A percentile compares a stretch with the other conserved stretches of the same genome.
Evolutionary conservation across 129 eudicot species (phyloP).

Genomic region (Solidago caesia): DNA sequence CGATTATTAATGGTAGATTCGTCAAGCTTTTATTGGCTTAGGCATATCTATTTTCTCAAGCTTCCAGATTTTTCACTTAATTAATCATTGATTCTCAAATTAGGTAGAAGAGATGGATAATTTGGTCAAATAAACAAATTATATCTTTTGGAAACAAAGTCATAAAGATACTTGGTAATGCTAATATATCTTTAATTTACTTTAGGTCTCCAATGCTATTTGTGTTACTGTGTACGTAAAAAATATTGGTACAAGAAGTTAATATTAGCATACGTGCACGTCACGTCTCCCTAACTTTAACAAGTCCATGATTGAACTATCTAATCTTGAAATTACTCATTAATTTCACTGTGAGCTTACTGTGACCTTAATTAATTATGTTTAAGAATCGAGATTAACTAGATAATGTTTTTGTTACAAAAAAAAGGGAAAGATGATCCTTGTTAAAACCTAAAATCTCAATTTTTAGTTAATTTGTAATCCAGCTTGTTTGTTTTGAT

Average conservation of each 20-base stretch:
- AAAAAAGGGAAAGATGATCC: too few relatives aligned
- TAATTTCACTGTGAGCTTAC: too few relatives aligned
- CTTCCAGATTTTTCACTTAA: constrained; percentile 8
- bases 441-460: too few relatives aligned
- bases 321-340: too few relatives aligned
- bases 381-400: too few relatives aligned
- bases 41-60: constrained; percentile 1
- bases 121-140: constrained; percentile 14
- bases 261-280: constrained; percentile 3
- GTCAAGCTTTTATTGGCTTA: constrained; percentile 29
- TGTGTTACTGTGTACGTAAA: constrained; percentile 8
- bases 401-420: too few relatives aligned
- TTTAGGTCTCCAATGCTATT: neutral
- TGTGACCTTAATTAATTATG: too few relatives aligned
- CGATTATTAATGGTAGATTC: constrained; percentile 10
- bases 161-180: constrained; percentile 1
- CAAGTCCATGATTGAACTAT: neutral
- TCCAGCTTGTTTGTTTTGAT: too few relatives aligned
- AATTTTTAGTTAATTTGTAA: too few relatives aligned
- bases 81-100: constrained; percentile 2
- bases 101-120: neutral
- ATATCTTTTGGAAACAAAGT: neutral
- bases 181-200: neutral
- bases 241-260: neutral
- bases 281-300: constrained; percentile 9